These are phyloP conservation scores for Pseudopithomyces chartarum DNA, from an alignment of 2,329 filamentous ascomycete genomes.

Conservation along the genomic window DNA sequence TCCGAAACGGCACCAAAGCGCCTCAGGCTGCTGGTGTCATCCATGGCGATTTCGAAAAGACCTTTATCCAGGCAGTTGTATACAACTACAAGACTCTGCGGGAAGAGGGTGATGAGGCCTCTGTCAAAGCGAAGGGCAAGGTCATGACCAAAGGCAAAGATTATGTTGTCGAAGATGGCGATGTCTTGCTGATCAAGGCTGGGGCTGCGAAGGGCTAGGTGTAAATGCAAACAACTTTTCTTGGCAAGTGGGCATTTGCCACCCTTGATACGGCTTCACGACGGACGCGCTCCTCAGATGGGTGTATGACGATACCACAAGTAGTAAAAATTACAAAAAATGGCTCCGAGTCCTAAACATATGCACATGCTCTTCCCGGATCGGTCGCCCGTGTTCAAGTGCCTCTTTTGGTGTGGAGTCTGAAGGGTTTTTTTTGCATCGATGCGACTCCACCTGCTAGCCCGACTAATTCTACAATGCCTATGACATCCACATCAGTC, in stretches of 20 bases:
- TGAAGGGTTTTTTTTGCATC: too few species aligned
- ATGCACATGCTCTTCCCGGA: too few species aligned
- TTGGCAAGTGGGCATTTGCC: not conserved
- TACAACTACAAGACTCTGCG: constrained; percentile 85
- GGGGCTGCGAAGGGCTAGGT: constrained; percentile 70
- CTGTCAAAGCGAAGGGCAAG: constrained; percentile 93
- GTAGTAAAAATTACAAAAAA: not conserved
- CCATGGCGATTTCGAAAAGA: constrained; percentile 98
- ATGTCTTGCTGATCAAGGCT: constrained; percentile 85
- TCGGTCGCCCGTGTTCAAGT: too few species aligned
- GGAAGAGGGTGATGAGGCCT: constrained; percentile 85
- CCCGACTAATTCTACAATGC: too few species aligned
- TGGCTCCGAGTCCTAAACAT: not conserved
- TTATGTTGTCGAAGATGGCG: constrained; percentile 85
- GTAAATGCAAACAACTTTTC: not conserved
- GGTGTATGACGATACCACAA: constrained; percentile 1
- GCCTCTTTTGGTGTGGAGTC: too few species aligned
- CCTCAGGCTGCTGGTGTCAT: constrained; percentile 97
- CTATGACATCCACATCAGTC: too few species aligned
- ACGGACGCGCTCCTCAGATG: not conserved
- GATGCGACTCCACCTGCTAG: too few species aligned
- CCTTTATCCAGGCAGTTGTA: constrained; percentile 94
- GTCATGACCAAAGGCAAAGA: constrained; percentile 99
- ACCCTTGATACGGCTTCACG: not conserved
- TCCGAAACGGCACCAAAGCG: constrained; percentile 95